phyloP scores from a whole-genome alignment of 305 asterid species.

The Rubia balearica region DNA sequence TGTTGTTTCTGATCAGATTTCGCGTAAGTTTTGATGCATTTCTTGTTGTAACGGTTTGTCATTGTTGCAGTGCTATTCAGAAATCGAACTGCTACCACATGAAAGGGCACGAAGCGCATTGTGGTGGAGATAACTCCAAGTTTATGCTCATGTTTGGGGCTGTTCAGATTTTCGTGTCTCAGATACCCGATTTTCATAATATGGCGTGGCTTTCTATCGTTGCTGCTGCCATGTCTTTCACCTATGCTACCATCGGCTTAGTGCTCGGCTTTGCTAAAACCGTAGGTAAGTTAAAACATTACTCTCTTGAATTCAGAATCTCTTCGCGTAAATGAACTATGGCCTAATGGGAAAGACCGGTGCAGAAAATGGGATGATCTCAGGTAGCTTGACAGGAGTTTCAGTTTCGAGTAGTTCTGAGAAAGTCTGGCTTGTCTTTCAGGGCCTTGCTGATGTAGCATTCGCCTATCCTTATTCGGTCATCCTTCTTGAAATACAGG shows the following conservation, averaged over 20 bases:
- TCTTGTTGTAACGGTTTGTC: not conserved
- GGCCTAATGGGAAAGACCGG: not conserved
- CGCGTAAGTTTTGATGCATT: not conserved
- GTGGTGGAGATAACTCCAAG: constrained; percentile 29
- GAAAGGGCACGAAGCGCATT: constrained; percentile 32
- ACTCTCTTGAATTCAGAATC: not conserved
- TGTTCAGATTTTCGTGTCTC: constrained; percentile 54
- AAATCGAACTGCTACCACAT: constrained; percentile 55
- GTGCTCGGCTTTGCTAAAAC: constrained; percentile 62
- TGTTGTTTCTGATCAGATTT: not conserved
- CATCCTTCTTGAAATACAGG: constrained; percentile 69
- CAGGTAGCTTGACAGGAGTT: constrained; percentile 52
- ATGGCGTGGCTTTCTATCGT: constrained; percentile 71
- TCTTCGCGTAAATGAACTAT: not conserved
- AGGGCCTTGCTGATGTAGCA: constrained; percentile 62
- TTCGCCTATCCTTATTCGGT: constrained; percentile 65
- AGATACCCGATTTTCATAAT: constrained; percentile 66
- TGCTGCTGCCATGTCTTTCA: constrained; percentile 72
- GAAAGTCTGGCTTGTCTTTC: constrained; percentile 57
- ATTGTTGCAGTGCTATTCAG: constrained; percentile 50
- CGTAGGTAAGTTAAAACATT: constrained; percentile 40
- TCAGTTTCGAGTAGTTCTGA: constrained; percentile 29
- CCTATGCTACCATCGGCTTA: constrained; percentile 54
- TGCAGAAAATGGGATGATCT: constrained; percentile 42
- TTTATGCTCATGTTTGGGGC: constrained; percentile 54